Evolutionary conservation across 2,329 filamentous ascomycete genomes (phyloP).

Genomic region (Aspergillus carbonarius): DNA sequence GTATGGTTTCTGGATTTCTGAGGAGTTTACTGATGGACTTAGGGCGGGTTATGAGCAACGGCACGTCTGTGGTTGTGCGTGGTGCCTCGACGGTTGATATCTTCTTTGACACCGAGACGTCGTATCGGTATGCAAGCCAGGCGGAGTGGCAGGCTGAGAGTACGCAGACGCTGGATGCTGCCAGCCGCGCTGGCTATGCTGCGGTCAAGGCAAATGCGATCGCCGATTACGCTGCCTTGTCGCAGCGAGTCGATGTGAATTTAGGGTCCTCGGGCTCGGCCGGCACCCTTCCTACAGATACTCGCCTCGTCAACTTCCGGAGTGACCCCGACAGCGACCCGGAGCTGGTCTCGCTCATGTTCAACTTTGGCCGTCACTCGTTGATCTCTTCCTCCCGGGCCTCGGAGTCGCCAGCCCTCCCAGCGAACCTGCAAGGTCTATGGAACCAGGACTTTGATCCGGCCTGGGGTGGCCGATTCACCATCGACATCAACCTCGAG

Average conservation of each 20-base stretch:
- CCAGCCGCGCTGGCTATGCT: not conserved
- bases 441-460: conserved; percentile 52
- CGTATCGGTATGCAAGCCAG: not conserved
- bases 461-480: conserved; percentile 58
- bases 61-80: not conserved
- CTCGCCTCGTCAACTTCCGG: conserved; percentile 5
- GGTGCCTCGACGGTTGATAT: not conserved
- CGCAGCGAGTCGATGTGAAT: conserved; percentile 4
- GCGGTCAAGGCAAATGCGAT: not conserved
- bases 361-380: conserved; percentile 53
- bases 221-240: conserved; percentile 1
- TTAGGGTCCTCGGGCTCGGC: conserved; percentile 3
- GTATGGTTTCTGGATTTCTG: not conserved
- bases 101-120: conserved; percentile 12
- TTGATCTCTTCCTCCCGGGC: conserved; percentile 54
- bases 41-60: not conserved
- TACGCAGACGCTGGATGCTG: not conserved
- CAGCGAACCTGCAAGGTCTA: conserved; percentile 57
- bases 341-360: conserved; percentile 50
- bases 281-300: conserved; percentile 2
- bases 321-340: conserved; percentile 3
- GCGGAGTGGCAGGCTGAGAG: not conserved
- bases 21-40: not conserved
- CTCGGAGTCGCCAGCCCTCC: conserved; percentile 38
- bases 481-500: conserved; percentile 59